phyloP scores from a whole-genome alignment of 2,329 filamentous ascomycete species.

The Endothia cerciana region DNA sequence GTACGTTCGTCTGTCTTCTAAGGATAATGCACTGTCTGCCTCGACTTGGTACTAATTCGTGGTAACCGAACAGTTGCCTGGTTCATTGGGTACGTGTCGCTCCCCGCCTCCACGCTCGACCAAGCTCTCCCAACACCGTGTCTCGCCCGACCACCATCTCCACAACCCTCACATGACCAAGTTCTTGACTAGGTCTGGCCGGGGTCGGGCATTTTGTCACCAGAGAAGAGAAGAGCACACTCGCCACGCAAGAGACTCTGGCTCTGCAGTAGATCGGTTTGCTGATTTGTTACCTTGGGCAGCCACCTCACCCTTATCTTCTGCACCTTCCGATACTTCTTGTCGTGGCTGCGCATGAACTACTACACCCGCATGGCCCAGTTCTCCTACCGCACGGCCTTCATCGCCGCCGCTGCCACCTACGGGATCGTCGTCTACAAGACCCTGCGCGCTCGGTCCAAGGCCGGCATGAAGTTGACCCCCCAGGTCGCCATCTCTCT shows the following conservation, averaged over 20 bases:
- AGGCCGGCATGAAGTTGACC: conserved; percentile 68
- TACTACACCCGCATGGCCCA: conserved; percentile 76
- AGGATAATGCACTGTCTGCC: conserved; percentile 32
- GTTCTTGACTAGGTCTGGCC: background rate
- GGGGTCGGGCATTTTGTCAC: background rate
- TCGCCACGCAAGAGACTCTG: background rate
- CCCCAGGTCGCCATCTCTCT: conserved; percentile 65
- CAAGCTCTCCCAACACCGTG: conserved; percentile 25
- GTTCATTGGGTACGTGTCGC: conserved; percentile 74
- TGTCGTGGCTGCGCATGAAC: conserved; percentile 91
- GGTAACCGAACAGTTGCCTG: conserved; percentile 63
- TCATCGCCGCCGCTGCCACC: conserved; percentile 84
- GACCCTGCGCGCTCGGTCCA: conserved; percentile 83
- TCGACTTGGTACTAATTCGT: conserved; percentile 40
- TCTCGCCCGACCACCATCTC: conserved; percentile 24
- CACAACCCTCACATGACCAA: background rate
- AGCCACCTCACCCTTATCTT: conserved; percentile 88
- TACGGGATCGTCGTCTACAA: conserved; percentile 99
- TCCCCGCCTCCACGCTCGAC: conserved; percentile 23
- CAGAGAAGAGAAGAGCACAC: background rate
- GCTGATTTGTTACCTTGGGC: conserved; percentile 27
- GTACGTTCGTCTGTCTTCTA: conserved; percentile 58
- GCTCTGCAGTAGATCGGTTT: background rate
- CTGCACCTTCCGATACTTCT: conserved; percentile 77
- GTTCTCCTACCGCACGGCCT: conserved; percentile 88